A percentile compares a stretch with the other conserved stretches of the same genome.
These are phyloP conservation scores for Fusarium continuum DNA, from an alignment of 2,329 filamentous ascomycete species.

Conservation along the genomic window DNA sequence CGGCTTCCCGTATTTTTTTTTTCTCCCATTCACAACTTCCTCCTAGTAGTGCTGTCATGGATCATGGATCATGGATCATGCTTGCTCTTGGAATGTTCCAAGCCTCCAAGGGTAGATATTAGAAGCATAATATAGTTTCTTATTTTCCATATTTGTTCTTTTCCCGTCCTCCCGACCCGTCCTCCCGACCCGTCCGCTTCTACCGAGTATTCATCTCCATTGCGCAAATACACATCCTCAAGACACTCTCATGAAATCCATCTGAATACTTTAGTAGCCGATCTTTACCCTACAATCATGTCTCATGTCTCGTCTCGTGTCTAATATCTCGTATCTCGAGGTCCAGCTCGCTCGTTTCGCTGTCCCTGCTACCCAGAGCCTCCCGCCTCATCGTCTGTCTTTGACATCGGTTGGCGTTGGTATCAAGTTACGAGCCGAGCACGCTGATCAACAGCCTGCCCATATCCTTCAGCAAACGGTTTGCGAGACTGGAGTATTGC, in stretches of 20 bases:
- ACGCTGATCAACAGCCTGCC: constrained; percentile 28
- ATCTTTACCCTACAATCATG: constrained; percentile 3
- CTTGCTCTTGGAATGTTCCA: constrained; percentile 4
- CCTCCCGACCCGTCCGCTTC: background rate
- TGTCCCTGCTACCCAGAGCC: constrained; percentile 12
- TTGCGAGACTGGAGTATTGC: background rate
- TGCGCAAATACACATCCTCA: background rate
- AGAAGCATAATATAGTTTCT: constrained; percentile 1
- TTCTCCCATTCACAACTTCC: background rate
- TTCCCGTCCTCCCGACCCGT: no score
- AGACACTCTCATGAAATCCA: background rate
- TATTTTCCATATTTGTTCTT: background rate
- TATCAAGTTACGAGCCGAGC: constrained; percentile 37
- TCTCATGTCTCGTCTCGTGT: background rate
- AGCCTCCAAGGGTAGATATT: constrained; percentile 5
- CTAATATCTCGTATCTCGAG: background rate
- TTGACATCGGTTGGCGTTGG: constrained; percentile 29
- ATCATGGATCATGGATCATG: constrained; percentile 5
- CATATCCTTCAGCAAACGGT: constrained; percentile 8
- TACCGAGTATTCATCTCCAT: background rate
- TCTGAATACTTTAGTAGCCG: background rate
- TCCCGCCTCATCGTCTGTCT: constrained; percentile 29
- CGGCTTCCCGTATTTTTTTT: background rate
- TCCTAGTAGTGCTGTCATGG: background rate
- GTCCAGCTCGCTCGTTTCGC: constrained; percentile 3